Conservation (phyloP, 345 rosid species). For the Carallia brachiata region DNA sequence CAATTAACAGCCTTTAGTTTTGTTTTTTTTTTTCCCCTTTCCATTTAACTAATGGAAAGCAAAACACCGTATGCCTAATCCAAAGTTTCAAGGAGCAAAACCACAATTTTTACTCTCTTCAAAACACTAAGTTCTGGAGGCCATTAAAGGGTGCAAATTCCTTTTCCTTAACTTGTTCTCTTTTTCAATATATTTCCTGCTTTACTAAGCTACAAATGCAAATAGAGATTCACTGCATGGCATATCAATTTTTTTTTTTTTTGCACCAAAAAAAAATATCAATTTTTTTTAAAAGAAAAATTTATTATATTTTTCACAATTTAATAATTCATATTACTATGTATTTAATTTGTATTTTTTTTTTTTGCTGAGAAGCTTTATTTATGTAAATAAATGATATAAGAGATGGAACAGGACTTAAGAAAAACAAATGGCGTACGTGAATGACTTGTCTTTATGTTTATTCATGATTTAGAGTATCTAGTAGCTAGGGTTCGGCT, state of each 20-base stretch:
- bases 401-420: not conserved
- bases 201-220: conserved; percentile 1
- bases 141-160: not conserved
- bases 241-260: too few relatives aligned
- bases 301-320: too few relatives aligned
- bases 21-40: too few relatives aligned
- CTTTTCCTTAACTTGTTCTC: not conserved
- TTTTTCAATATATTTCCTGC: not conserved
- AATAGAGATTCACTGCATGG: too few relatives aligned
- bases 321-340: too few relatives aligned
- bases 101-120: not conserved
- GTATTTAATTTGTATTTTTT: too few relatives aligned
- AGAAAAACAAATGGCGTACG: not conserved
- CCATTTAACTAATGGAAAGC: too few relatives aligned
- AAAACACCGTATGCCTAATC: too few relatives aligned
- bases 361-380: too few relatives aligned
- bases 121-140: not conserved
- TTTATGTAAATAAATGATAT: not conserved
- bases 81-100: not conserved
- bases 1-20: too few relatives aligned
- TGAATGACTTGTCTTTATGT: not conserved
- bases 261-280: too few relatives aligned
- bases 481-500: conserved; percentile 32
- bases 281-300: too few relatives aligned
- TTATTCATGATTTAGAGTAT: conserved; percentile 8